A percentile compares a stretch with the other conserved stretches of the same genome.
These are phyloP conservation scores for Cyberlindnera amylophila DNA, from an alignment of 805 yeast species.

Conservation along the genomic window DNA sequence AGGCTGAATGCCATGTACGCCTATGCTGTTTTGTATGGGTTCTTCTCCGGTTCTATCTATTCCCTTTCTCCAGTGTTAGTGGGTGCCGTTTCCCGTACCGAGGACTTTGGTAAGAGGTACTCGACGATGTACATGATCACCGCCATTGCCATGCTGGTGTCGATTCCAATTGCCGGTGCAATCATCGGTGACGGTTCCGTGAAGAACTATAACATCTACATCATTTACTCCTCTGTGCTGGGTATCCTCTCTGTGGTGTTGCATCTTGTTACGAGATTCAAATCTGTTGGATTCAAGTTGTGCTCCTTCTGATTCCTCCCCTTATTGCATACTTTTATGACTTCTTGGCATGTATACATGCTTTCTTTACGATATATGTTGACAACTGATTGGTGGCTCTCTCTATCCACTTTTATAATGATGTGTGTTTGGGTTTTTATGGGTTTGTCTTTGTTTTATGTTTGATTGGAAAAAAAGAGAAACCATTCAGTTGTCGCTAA, in stretches of 20 bases:
- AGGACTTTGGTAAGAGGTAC: slow-evolving; percentile 52
- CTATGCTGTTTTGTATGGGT: slow-evolving; percentile 49
- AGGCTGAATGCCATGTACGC: slow-evolving; percentile 36
- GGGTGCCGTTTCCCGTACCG: slow-evolving; percentile 53
- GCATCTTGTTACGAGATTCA: slow-evolving; percentile 39
- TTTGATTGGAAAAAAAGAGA: no score
- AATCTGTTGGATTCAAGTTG: slow-evolving; percentile 40
- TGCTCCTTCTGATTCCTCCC: no score
- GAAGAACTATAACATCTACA: slow-evolving; percentile 38
- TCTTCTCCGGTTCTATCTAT: slow-evolving; percentile 51
- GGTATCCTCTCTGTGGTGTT: slow-evolving; percentile 35
- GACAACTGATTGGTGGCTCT: no score
- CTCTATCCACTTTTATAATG: no score
- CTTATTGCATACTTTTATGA: no score
- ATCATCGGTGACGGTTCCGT: slow-evolving; percentile 35
- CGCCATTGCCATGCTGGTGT: slow-evolving; percentile 45
- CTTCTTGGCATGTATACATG: no score
- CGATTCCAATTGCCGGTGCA: slow-evolving; percentile 49
- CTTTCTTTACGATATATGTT: no score
- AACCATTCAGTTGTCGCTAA: no score
- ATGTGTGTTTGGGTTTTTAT: no score
- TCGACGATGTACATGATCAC: slow-evolving; percentile 56
- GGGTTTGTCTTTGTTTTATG: no score
- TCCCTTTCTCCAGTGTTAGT: slow-evolving; percentile 57
- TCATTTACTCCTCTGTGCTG: slow-evolving; percentile 40